Percentiles rank a stretch among this genome's conserved stretches.
Conservation (phyloP, 2,329 filamentous ascomycete species). For the Diplodia intermedia region DNA sequence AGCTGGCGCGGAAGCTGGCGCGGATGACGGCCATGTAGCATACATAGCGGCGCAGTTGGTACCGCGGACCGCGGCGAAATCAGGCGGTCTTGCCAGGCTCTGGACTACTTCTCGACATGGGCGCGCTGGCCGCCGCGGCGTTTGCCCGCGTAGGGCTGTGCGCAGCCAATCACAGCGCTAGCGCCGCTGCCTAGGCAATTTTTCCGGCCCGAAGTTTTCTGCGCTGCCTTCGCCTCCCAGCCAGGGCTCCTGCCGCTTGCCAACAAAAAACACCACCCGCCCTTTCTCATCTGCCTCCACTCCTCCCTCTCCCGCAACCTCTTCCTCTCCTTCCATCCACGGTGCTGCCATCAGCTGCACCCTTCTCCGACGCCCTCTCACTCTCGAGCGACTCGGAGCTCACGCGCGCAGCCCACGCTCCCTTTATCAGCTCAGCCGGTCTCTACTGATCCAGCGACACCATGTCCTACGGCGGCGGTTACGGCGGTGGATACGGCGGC, state of each 20-base stretch:
- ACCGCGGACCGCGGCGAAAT: slow-evolving; percentile 6
- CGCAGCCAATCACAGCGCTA: slow-evolving; percentile 27
- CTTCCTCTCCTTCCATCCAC: slow-evolving; percentile 11
- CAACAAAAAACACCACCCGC: slow-evolving; percentile 32
- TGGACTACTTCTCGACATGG: slow-evolving; percentile 16
- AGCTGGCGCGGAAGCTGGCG: background rate
- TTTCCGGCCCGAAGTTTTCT: slow-evolving; percentile 33
- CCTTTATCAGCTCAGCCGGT: slow-evolving; percentile 40
- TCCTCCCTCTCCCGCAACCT: slow-evolving; percentile 18
- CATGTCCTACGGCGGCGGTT: slow-evolving; percentile 72
- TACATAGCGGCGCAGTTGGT: slow-evolving; percentile 18
- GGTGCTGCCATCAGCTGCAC: slow-evolving; percentile 2
- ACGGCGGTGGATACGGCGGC: slow-evolving; percentile 53
- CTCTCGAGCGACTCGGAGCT: slow-evolving; percentile 22
- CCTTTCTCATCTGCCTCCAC: slow-evolving; percentile 28
- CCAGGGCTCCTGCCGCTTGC: slow-evolving; percentile 32
- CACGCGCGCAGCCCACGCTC: slow-evolving; percentile 27
- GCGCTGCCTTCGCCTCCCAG: slow-evolving; percentile 33
- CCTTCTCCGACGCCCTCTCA: background rate
- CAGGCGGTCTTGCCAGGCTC: slow-evolving; percentile 1
- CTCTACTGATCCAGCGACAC: slow-evolving; percentile 47
- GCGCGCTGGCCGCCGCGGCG: slow-evolving; percentile 23
- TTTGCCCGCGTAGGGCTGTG: slow-evolving; percentile 29
- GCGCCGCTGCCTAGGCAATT: slow-evolving; percentile 29
- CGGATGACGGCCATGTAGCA: background rate